Percentiles rank a stretch among this genome's conserved stretches.
Evolutionary conservation across 257 asterid genomes (phyloP).

Genomic region (Perilla frutescens): DNA sequence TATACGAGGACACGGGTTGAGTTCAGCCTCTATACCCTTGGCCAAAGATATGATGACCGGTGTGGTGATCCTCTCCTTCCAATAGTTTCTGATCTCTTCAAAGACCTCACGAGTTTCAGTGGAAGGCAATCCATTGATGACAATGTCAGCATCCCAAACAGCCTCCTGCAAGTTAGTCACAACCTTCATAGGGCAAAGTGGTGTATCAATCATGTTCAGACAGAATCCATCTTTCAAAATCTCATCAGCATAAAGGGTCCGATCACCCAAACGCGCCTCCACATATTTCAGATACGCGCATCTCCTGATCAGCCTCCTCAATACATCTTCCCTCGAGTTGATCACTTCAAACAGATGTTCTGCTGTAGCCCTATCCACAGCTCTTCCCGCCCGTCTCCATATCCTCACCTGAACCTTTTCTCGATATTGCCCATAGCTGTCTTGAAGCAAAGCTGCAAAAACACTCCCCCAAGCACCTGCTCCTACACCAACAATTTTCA

Average conservation of each 20-base stretch:
- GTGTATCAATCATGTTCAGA: conserved; percentile 89
- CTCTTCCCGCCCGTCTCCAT: conserved; percentile 82
- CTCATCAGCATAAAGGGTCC: conserved; percentile 82
- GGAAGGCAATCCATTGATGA: conserved; percentile 87
- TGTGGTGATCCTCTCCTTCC: conserved; percentile 80
- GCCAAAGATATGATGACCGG: conserved; percentile 83
- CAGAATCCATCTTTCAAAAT: conserved; percentile 89
- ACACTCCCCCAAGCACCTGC: conserved; percentile 97
- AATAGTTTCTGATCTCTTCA: conserved; percentile 75
- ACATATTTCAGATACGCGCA: conserved; percentile 86
- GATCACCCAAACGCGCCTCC: conserved; percentile 88
- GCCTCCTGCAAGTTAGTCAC: conserved; percentile 96
- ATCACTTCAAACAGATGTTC: conserved; percentile 83
- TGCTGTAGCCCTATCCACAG: conserved; percentile 71
- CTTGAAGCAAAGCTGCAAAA: conserved; percentile 85
- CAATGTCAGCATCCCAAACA: conserved; percentile 93
- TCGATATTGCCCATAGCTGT: conserved; percentile 73
- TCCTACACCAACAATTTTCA: conserved; percentile 85
- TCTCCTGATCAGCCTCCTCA: conserved; percentile 85
- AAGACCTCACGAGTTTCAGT: conserved; percentile 83
- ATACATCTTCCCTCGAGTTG: conserved; percentile 83
- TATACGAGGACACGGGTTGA: conserved; percentile 73
- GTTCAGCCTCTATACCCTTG: conserved; percentile 89
- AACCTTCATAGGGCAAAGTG: conserved; percentile 87
- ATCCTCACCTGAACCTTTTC: conserved; percentile 77